Percentiles rank a stretch among this genome's conserved stretches.
Conservation (phyloP, 2,329 filamentous ascomycete genomes). For the Paecilomyces sp. region DNA sequence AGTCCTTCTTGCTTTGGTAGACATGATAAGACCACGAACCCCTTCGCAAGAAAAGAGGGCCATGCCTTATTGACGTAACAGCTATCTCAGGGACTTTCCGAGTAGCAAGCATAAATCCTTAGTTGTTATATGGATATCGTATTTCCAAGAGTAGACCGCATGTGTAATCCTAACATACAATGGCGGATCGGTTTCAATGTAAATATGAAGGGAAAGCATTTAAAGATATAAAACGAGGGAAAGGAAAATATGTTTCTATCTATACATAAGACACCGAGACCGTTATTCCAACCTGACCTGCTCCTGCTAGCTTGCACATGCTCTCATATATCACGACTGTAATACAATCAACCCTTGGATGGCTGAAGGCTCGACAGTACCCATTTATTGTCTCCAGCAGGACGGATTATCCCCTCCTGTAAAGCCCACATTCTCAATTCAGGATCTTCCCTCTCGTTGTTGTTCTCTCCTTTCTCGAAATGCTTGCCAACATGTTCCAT, state of each 20-base stretch:
- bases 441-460: slow-evolving; percentile 32
- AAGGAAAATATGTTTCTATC: background rate
- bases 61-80: too few species aligned
- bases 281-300: background rate
- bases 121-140: background rate
- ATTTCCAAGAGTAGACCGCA: background rate
- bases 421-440: slow-evolving; percentile 34
- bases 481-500: slow-evolving; percentile 87
- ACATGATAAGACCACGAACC: too few species aligned
- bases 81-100: too few species aligned
- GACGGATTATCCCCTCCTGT: slow-evolving; percentile 22
- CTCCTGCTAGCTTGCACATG: background rate
- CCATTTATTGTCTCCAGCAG: slow-evolving; percentile 12
- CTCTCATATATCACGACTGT: background rate
- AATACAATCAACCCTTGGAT: background rate
- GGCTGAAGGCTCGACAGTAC: slow-evolving; percentile 11
- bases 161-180: background rate
- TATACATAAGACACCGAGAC: background rate
- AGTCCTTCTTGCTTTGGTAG: too few species aligned
- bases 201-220: background rate
- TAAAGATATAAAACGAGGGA: background rate
- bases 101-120: too few species aligned
- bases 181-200: background rate
- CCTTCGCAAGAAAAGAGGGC: too few species aligned
- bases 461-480: slow-evolving; percentile 53